phyloP scores from a whole-genome alignment of 441 rosid genomes.

The Erodium texanum region DNA sequence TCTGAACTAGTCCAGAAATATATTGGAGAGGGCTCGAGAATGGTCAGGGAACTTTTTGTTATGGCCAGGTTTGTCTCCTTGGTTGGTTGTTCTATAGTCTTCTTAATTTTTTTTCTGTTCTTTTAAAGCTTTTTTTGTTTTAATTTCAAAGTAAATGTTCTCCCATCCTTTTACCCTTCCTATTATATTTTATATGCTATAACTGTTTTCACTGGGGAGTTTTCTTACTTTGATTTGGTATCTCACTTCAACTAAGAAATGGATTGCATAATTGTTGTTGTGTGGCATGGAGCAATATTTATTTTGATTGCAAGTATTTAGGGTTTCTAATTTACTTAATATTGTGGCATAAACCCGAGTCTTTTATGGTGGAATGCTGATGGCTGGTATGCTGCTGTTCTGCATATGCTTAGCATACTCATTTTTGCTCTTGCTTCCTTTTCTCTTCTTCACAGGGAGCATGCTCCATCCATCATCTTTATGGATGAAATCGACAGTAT shows the following conservation, averaged over 20 bases:
- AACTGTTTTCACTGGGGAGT: neutral
- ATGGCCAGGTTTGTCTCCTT: constrained; percentile 76
- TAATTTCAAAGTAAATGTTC: neutral
- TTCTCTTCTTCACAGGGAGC: constrained; percentile 47
- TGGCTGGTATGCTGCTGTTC: neutral
- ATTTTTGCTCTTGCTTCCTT: neutral
- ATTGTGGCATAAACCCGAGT: neutral
- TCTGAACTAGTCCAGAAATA: constrained; percentile 92
- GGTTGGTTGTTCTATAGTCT: neutral
- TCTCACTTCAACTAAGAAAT: neutral
- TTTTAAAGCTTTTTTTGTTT: neutral
- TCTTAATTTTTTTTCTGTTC: neutral
- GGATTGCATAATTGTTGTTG: constrained; percentile 1
- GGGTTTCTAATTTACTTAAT: neutral
- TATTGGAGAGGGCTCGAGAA: constrained; percentile 95
- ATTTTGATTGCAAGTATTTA: neutral
- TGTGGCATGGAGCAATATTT: neutral
- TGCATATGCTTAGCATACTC: neutral
- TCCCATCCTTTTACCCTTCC: neutral
- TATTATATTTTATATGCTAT: neutral
- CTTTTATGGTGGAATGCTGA: neutral
- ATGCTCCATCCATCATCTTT: constrained; percentile 88
- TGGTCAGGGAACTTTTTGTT: constrained; percentile 96
- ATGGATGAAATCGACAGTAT: constrained; percentile 96
- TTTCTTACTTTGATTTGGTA: neutral